phyloP scores from a whole-genome alignment of 495 filamentous ascomycete genomes.

The Podospora appendiculata region DNA sequence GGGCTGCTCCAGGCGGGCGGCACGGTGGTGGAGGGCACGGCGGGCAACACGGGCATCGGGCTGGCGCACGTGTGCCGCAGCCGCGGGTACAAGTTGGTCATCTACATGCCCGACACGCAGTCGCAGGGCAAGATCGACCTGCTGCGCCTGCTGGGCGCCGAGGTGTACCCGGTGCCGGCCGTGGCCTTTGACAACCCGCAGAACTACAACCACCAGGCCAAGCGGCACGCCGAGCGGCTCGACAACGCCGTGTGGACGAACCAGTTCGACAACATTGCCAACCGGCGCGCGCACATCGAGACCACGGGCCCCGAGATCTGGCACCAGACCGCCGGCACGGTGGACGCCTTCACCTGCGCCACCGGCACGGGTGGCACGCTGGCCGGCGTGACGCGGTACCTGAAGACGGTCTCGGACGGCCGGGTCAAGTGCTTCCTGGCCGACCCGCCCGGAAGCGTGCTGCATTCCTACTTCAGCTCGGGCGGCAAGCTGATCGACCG shows the following conservation, averaged over 20 bases:
- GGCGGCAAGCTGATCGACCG: conserved; percentile 77
- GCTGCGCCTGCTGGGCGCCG: conserved; percentile 83
- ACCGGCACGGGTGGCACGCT: conserved; percentile 91
- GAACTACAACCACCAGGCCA: conserved; percentile 97
- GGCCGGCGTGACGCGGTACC: conserved; percentile 79
- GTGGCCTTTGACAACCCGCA: conserved; percentile 93
- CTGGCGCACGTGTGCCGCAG: conserved; percentile 93
- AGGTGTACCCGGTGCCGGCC: conserved; percentile 95
- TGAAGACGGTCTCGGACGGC: conserved; percentile 76
- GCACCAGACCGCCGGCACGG: conserved; percentile 77
- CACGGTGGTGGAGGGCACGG: conserved; percentile 93
- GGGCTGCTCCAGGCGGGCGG: conserved; percentile 77
- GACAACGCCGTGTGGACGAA: conserved; percentile 98
- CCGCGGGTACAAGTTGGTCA: conserved; percentile 88
- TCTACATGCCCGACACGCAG: conserved; percentile 99
- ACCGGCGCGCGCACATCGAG: conserved; percentile 89
- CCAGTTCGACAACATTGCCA: conserved; percentile 96
- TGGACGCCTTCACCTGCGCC: conserved; percentile 93
- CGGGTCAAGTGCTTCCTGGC: conserved; percentile 85
- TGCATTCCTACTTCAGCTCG: conserved; percentile 84
- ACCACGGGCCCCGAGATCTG: conserved; percentile 97
- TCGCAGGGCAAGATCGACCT: conserved; percentile 97
- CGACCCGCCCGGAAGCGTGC: conserved; percentile 85
- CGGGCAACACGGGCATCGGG: conserved; percentile 96
- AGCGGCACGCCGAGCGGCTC: conserved; percentile 72